These are phyloP conservation scores for Ophiobolus disseminans DNA, from an alignment of 2,329 filamentous ascomycete genomes.

Conservation along the genomic window DNA sequence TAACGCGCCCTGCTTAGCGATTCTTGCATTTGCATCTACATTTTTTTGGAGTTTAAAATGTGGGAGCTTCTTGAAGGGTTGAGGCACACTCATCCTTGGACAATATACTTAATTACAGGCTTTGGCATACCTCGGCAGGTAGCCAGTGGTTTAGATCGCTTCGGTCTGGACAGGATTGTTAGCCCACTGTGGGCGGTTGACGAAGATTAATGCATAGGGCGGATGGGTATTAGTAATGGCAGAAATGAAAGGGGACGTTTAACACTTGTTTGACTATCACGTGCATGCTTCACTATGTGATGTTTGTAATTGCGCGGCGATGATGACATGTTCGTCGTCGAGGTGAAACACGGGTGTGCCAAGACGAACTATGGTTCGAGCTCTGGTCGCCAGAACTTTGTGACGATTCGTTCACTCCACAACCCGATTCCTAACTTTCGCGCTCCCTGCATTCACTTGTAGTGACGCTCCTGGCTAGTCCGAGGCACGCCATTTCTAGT, in stretches of 20 bases:
- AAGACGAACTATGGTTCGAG: not conserved
- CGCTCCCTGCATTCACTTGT: too few relatives aligned
- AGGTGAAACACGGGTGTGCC: not conserved
- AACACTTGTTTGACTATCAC: not conserved
- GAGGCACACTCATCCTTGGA: conserved; percentile 16
- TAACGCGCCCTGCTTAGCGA: conserved; percentile 29
- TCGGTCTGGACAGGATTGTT: conserved; percentile 3
- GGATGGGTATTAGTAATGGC: conserved; percentile 19
- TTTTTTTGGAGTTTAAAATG: conserved; percentile 23
- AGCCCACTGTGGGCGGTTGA: conserved; percentile 11
- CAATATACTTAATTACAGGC: conserved; percentile 39
- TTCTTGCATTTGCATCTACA: conserved; percentile 35
- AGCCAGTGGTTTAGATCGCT: conserved; percentile 2
- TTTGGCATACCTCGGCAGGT: conserved; percentile 13
- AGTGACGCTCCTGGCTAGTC: too few relatives aligned
- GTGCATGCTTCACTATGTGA: not conserved
- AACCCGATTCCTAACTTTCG: conserved; percentile 4
- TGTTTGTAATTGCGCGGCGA: not conserved
- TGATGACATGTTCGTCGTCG: not conserved
- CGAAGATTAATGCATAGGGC: conserved; percentile 10
- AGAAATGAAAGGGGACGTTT: conserved; percentile 4
- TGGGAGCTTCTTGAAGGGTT: conserved; percentile 23
- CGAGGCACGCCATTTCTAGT: too few relatives aligned
- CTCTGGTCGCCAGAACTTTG: not conserved
- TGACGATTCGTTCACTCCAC: conserved; percentile 9